phyloP scores from a whole-genome alignment of 345 rosid genomes.

The Cardamine occulta region DNA sequence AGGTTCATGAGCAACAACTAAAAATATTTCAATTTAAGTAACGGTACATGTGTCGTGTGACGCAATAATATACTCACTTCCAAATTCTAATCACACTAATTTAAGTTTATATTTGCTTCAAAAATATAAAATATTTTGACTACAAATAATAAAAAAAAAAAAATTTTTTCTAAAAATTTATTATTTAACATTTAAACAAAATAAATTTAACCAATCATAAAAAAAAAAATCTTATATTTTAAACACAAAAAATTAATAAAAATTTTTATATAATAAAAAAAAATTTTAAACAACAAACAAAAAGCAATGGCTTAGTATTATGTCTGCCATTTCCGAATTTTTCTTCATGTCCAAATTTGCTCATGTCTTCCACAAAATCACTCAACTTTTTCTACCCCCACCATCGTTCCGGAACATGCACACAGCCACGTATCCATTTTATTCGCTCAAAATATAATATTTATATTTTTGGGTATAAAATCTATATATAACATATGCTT shows the following conservation, averaged over 20 bases:
- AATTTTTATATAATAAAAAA: too few relatives aligned
- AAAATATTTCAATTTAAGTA: background rate
- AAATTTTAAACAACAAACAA: background rate
- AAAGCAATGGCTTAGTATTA: constrained; percentile 31
- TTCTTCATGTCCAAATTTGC: constrained; percentile 34
- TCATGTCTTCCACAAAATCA: constrained; percentile 43
- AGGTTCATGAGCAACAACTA: constrained; percentile 36
- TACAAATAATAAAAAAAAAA: too few relatives aligned
- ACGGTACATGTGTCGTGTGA: constrained; percentile 39
- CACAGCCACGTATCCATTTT: constrained; percentile 40
- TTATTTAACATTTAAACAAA: too few relatives aligned
- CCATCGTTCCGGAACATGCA: constrained; percentile 44
- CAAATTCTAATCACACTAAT: constrained; percentile 34
- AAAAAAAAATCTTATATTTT: too few relatives aligned
- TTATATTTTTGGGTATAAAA: background rate
- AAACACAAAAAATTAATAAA: too few relatives aligned
- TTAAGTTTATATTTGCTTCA: background rate
- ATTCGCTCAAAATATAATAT: background rate
- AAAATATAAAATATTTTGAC: too few relatives aligned
- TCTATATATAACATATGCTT: constrained; percentile 40
- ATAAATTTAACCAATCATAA: too few relatives aligned
- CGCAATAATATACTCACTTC: constrained; percentile 31
- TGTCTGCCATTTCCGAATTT: constrained; percentile 46
- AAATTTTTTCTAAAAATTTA: too few relatives aligned
- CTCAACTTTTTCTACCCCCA: constrained; percentile 45